These are phyloP conservation scores for Plasmodium blacklocki DNA, from an alignment of 169 alveolate species.

Conservation along the genomic window DNA sequence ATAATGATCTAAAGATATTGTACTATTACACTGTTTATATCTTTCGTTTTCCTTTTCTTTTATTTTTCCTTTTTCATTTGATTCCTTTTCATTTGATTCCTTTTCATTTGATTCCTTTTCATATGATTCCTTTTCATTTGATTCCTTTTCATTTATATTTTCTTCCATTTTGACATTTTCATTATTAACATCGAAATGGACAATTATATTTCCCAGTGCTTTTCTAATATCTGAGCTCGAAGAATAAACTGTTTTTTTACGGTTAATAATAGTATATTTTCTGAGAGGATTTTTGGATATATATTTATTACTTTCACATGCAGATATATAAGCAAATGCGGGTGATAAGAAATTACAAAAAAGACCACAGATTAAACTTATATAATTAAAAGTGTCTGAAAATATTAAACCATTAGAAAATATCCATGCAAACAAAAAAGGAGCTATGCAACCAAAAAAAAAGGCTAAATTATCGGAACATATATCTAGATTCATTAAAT, in stretches of 20 bases:
- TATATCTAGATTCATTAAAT: conserved; percentile 84
- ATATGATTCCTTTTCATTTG: no score
- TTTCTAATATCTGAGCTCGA: conserved; percentile 59
- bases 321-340: conserved; percentile 77
- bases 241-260: conserved; percentile 59
- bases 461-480: conserved; percentile 76
- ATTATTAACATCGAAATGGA: conserved; percentile 23
- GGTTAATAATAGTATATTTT: conserved; percentile 64
- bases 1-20: conserved; percentile 26
- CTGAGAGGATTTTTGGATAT: conserved; percentile 56
- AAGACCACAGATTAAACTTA: conserved; percentile 78
- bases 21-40: conserved; percentile 5
- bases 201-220: conserved; percentile 73
- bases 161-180: neutral
- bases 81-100: no score
- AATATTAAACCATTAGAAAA: conserved; percentile 79
- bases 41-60: no score
- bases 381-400: conserved; percentile 76
- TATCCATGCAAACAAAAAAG: conserved; percentile 83
- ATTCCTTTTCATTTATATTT: neutral
- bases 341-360: conserved; percentile 84
- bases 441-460: conserved; percentile 81
- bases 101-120: no score
- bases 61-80: no score
- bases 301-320: conserved; percentile 67